phyloP scores from a whole-genome alignment of 257 asterid species.

The Solanum virginianum region DNA sequence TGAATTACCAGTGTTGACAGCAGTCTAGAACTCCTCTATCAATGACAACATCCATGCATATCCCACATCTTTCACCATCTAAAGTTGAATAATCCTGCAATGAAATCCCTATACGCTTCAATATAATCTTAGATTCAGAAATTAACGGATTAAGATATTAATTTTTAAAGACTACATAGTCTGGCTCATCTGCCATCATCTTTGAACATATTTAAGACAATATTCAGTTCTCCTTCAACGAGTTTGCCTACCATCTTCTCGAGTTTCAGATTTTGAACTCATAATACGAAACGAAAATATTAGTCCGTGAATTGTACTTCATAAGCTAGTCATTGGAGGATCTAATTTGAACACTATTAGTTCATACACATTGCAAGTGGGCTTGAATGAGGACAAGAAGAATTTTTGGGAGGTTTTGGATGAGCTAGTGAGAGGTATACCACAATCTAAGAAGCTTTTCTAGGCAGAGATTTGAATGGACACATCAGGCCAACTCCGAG shows the following conservation, averaged over 20 bases:
- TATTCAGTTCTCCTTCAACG: background rate
- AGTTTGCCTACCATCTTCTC: background rate
- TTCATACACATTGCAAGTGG: background rate
- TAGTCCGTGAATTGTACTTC: background rate
- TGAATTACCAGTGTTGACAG: constrained; percentile 88
- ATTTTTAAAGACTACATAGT: background rate
- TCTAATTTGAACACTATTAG: background rate
- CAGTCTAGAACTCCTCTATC: constrained; percentile 98
- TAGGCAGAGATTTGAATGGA: background rate
- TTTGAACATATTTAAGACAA: background rate
- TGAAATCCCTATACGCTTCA: background rate
- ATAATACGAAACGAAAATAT: background rate
- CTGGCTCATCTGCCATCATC: background rate
- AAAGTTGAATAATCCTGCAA: constrained; percentile 55
- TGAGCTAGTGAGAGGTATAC: background rate
- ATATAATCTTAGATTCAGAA: background rate
- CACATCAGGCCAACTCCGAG: background rate
- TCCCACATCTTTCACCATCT: constrained; percentile 93
- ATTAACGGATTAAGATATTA: background rate
- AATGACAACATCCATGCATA: constrained; percentile 80
- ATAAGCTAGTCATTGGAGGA: background rate
- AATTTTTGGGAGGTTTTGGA: background rate
- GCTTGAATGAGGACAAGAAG: background rate
- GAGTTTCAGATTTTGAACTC: background rate
- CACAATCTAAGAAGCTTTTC: background rate